These are phyloP conservation scores for Chaetoceros tenuissimus DNA, from an alignment of 108 stramenopile genomes.

Conservation along the genomic window DNA sequence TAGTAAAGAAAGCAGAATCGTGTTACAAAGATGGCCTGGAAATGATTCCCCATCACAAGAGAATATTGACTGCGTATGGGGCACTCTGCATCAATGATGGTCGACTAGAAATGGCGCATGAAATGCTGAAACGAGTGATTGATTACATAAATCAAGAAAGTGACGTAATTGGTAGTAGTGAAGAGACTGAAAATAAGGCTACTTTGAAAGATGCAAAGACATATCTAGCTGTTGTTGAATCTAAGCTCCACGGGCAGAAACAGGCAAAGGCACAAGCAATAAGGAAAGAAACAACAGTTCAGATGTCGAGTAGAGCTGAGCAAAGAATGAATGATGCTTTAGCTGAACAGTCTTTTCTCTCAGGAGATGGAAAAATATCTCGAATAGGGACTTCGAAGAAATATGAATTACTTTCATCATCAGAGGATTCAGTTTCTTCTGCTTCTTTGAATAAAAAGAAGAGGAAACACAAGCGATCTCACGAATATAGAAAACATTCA, in stretches of 20 bases:
- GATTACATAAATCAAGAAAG: constrained; percentile 4
- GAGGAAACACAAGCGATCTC: too few relatives aligned
- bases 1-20: constrained; percentile 1
- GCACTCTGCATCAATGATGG: constrained; percentile 12
- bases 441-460: too few relatives aligned
- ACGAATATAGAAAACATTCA: too few relatives aligned
- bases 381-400: too few relatives aligned
- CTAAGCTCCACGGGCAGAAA: not conserved
- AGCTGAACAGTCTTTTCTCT: constrained; percentile 2
- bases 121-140: not conserved
- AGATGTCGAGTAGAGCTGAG: not conserved
- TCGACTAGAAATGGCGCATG: not conserved
- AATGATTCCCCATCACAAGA: constrained; percentile 7
- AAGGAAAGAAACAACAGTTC: not conserved
- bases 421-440: too few relatives aligned
- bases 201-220: constrained; percentile 1
- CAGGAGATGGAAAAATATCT: too few relatives aligned
- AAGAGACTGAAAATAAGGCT: not conserved
- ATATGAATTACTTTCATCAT: too few relatives aligned
- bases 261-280: not conserved
- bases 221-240: constrained; percentile 4
- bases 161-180: not conserved
- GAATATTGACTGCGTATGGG: constrained; percentile 11
- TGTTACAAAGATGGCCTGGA: constrained; percentile 10
- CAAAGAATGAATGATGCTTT: constrained; percentile 3